Evolutionary conservation across 345 rosid genomes (phyloP).

Genomic region (Populus tremula): DNA sequence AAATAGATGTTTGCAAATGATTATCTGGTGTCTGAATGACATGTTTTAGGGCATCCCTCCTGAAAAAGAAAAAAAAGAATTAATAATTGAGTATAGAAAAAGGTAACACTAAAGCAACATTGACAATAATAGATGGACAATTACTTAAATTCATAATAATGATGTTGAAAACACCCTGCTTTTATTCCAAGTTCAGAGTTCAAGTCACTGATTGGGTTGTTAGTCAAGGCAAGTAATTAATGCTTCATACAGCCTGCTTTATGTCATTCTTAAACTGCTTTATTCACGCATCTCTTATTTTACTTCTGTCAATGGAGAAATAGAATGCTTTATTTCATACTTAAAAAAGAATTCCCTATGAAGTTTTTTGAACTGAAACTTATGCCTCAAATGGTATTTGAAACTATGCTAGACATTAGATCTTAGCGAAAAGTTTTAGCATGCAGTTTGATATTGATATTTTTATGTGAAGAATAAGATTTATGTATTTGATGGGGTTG

Average conservation of each 20-base stretch:
- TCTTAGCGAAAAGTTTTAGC: not conserved
- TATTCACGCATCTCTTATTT: not conserved
- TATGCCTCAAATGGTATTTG: not conserved
- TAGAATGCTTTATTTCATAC: not conserved
- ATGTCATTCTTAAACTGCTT: too few species aligned
- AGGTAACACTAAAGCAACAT: not conserved
- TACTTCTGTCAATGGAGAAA: not conserved
- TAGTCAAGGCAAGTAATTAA: not conserved
- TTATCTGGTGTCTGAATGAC: not conserved
- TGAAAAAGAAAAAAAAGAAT: too few species aligned
- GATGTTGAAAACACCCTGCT: not conserved
- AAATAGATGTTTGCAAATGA: not conserved
- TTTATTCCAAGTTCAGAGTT: not conserved
- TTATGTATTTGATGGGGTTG: slow-evolving; percentile 7
- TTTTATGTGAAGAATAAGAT: not conserved
- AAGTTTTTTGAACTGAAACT: not conserved
- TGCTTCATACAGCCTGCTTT: not conserved
- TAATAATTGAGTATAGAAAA: not conserved
- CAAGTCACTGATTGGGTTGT: not conserved
- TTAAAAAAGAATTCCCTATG: not conserved
- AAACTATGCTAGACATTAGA: not conserved
- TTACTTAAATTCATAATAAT: too few species aligned
- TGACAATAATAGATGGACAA: not conserved
- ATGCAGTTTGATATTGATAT: not conserved
- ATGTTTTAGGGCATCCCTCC: not conserved